Evolutionary conservation across 192 early-diverging fungal genomes (phyloP), one percentile per base, ranked within the genome.

Genomic region (Coemansia sp.): DNA sequence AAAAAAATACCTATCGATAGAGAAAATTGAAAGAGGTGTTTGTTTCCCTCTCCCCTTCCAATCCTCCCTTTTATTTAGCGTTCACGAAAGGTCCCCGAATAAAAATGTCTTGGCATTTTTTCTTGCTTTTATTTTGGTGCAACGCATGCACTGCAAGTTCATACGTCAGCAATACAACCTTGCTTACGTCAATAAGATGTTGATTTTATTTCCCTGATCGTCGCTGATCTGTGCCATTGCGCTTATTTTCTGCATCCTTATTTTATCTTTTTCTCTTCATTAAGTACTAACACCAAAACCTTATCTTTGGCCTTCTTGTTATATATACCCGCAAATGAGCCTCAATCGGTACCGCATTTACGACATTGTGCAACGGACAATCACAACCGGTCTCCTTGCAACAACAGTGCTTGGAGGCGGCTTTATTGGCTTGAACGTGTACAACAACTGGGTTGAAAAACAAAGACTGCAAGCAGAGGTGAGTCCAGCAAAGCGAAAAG

Each of bases 331-430:
- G 34, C 24, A 62, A 74, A 80, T 75, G 77, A 44, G 65, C 62
- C 62, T 80, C 43, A 80, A 80, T 72, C 77, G 77, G 68, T 80
- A 71, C 66, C 77, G 77, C 58, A 21, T 80, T 43, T 80, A 80
- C 69, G 77, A 80, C 53, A 56, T 75, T 35, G 51, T 72, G 58
- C 77, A 80, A 52, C 46, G 44, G 52, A 64, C 77, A 11, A 9
- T 68, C 10, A 57, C 72, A 30, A 75, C 72, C 10, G 21, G 62
- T 39, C 69, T 80, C 10, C 44, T 80, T 38, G 68, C 45, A 14
- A 74, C 68, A 10, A 80, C 77, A 10, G 59, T 80, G 21, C 34
- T 62, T 21, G 77, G 77, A n/a, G 23, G 48, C 7, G 41, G 57
- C 49, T 80, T 80, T 62, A 71, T 80, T 43, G 51, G 66, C 14